These are phyloP conservation scores for Medicago lupulina DNA, from an alignment of 306 rosid genomes.

Conservation along the genomic window DNA sequence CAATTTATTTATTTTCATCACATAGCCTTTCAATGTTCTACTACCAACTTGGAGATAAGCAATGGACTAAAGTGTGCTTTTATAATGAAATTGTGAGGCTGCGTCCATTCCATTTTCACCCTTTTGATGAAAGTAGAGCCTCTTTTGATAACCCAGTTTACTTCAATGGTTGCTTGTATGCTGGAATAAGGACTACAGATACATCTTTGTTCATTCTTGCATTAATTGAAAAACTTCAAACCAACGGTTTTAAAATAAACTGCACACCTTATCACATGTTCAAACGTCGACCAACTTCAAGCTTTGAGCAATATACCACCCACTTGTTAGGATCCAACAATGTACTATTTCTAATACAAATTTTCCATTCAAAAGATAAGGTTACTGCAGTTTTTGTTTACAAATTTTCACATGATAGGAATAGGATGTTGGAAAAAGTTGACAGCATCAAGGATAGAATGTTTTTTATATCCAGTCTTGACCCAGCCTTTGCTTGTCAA, in stretches of 20 bases:
- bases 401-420: too few relatives aligned
- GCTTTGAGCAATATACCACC: background rate
- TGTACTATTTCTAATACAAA: background rate
- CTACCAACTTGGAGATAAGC: slow-evolving; percentile 8
- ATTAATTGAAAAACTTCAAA: background rate
- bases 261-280: background rate
- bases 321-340: background rate
- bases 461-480: background rate
- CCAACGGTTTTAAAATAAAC: background rate
- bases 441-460: slow-evolving; percentile 12
- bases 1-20: background rate
- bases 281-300: background rate
- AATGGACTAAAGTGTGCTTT: slow-evolving; percentile 7
- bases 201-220: background rate
- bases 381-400: background rate
- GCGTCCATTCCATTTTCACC: background rate
- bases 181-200: background rate
- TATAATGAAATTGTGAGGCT: background rate
- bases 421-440: slow-evolving; percentile 10
- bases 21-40: background rate
- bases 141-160: background rate
- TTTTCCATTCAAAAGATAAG: background rate
- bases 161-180: slow-evolving; percentile 1
- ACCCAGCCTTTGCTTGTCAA: background rate
- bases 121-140: background rate